These are phyloP conservation scores for Kodamaea kaohsiungensis DNA, from an alignment of 805 yeast species.

Conservation along the genomic window DNA sequence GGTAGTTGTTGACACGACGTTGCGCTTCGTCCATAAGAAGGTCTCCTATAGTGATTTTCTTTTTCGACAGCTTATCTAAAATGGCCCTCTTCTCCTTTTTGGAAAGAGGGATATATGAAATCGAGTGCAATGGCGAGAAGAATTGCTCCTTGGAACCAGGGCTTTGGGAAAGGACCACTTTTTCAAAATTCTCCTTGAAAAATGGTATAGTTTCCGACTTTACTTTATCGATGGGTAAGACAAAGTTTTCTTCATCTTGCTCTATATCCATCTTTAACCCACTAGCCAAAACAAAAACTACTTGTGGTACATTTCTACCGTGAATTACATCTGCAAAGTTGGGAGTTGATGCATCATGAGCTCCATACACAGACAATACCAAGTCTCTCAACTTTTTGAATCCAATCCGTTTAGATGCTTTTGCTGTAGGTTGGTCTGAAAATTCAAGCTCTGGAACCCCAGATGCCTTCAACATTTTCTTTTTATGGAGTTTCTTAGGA, in stretches of 20 bases:
- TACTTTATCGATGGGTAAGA: slow-evolving; percentile 2
- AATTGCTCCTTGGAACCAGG: slow-evolving; percentile 68
- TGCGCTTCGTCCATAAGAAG: slow-evolving; percentile 53
- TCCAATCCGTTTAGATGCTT: slow-evolving; percentile 15
- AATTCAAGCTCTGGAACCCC: slow-evolving; percentile 22
- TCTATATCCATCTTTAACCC: slow-evolving; percentile 44
- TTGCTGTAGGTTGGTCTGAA: not conserved
- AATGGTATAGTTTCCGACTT: slow-evolving; percentile 24
- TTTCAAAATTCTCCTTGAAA: slow-evolving; percentile 40
- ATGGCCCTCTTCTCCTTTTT: slow-evolving; percentile 53
- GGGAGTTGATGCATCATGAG: not conserved
- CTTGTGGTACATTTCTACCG: slow-evolving; percentile 43
- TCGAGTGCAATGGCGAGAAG: slow-evolving; percentile 54
- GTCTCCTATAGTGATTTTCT: slow-evolving; percentile 50
- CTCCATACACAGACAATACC: slow-evolving; percentile 16
- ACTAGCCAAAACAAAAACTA: slow-evolving; percentile 62
- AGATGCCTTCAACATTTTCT: slow-evolving; percentile 33
- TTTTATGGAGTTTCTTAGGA: slow-evolving; percentile 24
- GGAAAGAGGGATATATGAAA: slow-evolving; percentile 57
- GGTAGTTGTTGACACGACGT: slow-evolving; percentile 53
- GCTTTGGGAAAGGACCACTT: slow-evolving; percentile 50
- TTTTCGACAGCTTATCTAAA: slow-evolving; percentile 30
- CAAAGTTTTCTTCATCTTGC: not conserved
- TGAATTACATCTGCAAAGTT: slow-evolving; percentile 18
- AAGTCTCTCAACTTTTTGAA: slow-evolving; percentile 20